Conservation (phyloP, 2,329 filamentous ascomycete species). For the Paraphoma chrysanthemicola region DNA sequence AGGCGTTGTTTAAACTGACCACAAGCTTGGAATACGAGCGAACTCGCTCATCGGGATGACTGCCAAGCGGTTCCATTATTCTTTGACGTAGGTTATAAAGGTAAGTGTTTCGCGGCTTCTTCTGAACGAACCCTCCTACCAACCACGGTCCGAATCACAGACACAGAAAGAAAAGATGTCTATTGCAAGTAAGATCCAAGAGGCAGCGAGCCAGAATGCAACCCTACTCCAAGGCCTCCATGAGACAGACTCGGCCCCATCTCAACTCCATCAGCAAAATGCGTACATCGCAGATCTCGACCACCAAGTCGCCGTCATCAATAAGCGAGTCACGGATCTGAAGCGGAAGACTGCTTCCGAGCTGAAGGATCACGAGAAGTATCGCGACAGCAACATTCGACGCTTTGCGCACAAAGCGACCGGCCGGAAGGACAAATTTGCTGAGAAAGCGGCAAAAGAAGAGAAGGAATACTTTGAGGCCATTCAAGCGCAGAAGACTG, state of each 20-base stretch:
- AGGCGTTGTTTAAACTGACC: not conserved
- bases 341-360: constrained; percentile 28
- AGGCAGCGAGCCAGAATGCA: constrained; percentile 33
- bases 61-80: not conserved
- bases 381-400: constrained; percentile 39
- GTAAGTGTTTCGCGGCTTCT: not conserved
- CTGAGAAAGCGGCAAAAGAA: constrained; percentile 42
- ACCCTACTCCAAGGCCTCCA: constrained; percentile 33
- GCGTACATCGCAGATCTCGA: constrained; percentile 37
- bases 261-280: constrained; percentile 39
- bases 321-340: constrained; percentile 21
- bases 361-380: constrained; percentile 43
- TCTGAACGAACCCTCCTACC: not conserved
- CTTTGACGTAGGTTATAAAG: not conserved
- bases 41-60: not conserved
- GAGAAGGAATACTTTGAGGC: constrained; percentile 45
- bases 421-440: constrained; percentile 36
- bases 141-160: too few species aligned
- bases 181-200: constrained; percentile 32
- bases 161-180: constrained; percentile 17
- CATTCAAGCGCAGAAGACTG: constrained; percentile 40
- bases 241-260: constrained; percentile 37
- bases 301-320: constrained; percentile 25
- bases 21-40: not conserved
- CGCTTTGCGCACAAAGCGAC: constrained; percentile 42